phyloP scores from a whole-genome alignment of 2,329 filamentous ascomycete species.

The Aureobasidium lini region DNA sequence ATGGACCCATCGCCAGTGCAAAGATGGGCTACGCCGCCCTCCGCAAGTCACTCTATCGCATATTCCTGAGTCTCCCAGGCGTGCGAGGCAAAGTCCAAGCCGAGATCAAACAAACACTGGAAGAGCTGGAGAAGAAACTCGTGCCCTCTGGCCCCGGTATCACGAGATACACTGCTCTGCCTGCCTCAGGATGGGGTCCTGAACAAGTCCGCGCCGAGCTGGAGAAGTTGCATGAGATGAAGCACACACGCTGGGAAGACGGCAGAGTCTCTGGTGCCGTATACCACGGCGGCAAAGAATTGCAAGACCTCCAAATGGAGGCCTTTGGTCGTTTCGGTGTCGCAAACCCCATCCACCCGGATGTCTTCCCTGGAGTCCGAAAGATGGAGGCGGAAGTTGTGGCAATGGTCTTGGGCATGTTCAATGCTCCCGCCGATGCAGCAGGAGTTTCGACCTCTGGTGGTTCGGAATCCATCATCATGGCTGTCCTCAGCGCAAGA shows the following conservation, averaged over 20 bases:
- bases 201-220: constrained; percentile 77
- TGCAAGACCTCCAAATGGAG: constrained; percentile 80
- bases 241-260: constrained; percentile 96
- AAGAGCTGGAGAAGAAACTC: constrained; percentile 76
- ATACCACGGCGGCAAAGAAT: constrained; percentile 81
- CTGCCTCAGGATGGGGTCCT: constrained; percentile 72
- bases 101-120: constrained; percentile 71
- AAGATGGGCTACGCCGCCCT: constrained; percentile 64
- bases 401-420: constrained; percentile 73
- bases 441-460: constrained; percentile 87
- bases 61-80: constrained; percentile 79
- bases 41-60: constrained; percentile 69
- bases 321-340: constrained; percentile 93
- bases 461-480: constrained; percentile 92
- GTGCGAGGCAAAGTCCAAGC: constrained; percentile 79
- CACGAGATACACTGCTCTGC: constrained; percentile 66
- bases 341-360: constrained; percentile 91
- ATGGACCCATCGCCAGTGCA: constrained; percentile 74
- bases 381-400: constrained; percentile 99
- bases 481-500: constrained; percentile 84
- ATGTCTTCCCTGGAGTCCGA: constrained; percentile 93
- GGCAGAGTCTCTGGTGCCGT: constrained; percentile 90
- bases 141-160: constrained; percentile 64
- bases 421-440: constrained; percentile 77
- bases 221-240: constrained; percentile 69